These are phyloP conservation scores for Pichia nakasei DNA, from an alignment of 805 yeast species.

Conservation along the genomic window DNA sequence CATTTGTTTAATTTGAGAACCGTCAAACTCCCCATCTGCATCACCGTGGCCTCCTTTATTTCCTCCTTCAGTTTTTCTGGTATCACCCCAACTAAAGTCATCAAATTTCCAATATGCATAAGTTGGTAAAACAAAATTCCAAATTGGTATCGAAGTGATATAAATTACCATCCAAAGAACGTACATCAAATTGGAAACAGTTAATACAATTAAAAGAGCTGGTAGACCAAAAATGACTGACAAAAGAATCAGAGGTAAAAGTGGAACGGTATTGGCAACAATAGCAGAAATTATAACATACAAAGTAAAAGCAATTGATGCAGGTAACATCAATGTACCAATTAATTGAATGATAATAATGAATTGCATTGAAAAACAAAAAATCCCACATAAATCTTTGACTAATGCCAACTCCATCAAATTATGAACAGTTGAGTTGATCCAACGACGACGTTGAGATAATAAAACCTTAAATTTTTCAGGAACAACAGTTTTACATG, in stretches of 20 bases:
- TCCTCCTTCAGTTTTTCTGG: conserved; percentile 68
- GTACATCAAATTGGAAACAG: conserved; percentile 67
- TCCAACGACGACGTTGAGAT: conserved; percentile 96
- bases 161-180: conserved; percentile 74
- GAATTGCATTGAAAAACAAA: conserved; percentile 93
- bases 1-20: conserved; percentile 83
- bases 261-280: conserved; percentile 66
- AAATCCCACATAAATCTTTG: conserved; percentile 85
- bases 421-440: conserved; percentile 89
- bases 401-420: conserved; percentile 80
- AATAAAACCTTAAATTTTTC: conserved; percentile 66
- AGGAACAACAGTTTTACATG: conserved; percentile 89
- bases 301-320: conserved; percentile 74
- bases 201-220: conserved; percentile 68
- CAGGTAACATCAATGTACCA: conserved; percentile 84
- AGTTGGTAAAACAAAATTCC: conserved; percentile 83
- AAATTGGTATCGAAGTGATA: conserved; percentile 75
- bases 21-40: conserved; percentile 77
- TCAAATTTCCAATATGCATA: conserved; percentile 94
- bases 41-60: conserved; percentile 64
- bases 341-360: conserved; percentile 74
- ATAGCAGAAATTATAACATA: conserved; percentile 70
- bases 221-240: conserved; percentile 80
- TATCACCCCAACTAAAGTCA: conserved; percentile 95
- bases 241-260: conserved; percentile 65